Percentiles rank a stretch among this genome's conserved stretches.
phyloP scores from a whole-genome alignment of 148 eudicot genomes.

The Rhododendron vialii region DNA sequence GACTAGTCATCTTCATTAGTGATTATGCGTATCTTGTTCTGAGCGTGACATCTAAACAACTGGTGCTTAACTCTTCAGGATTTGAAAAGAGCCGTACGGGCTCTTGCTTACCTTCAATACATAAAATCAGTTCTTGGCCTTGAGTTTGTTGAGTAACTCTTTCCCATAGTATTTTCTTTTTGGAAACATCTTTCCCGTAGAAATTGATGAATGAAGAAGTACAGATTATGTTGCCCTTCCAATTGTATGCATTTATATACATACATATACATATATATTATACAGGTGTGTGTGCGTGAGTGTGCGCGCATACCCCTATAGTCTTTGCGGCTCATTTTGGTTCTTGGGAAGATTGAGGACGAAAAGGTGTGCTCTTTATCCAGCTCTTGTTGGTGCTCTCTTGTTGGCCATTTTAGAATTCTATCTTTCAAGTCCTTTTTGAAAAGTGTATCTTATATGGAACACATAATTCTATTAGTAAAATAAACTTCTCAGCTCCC shows the following conservation, averaged over 20 bases:
- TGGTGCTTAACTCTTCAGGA: not conserved
- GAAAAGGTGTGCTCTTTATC: not conserved
- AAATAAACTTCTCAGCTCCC: not conserved
- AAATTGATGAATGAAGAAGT: not conserved
- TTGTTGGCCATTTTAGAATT: not conserved
- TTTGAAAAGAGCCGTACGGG: not conserved
- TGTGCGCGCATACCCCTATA: not conserved
- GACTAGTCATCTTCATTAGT: not conserved
- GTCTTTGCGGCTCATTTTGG: not conserved
- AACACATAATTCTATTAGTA: not conserved
- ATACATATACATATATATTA: no score
- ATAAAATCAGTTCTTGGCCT: not conserved
- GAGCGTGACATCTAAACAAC: not conserved
- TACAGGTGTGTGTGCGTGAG: not conserved
- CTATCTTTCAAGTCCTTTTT: not conserved
- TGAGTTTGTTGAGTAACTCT: not conserved
- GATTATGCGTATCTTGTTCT: not conserved
- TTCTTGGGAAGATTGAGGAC: not conserved
- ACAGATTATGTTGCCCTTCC: not conserved
- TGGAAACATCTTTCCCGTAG: not conserved
- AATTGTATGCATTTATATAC: not conserved
- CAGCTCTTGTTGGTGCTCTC: not conserved
- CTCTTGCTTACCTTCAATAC: not conserved
- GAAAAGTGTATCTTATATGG: not conserved
- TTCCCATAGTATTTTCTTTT: no score